Evolutionary conservation across 768 basidiomycete genomes (phyloP).

Genomic region (Galerina sulciceps): DNA sequence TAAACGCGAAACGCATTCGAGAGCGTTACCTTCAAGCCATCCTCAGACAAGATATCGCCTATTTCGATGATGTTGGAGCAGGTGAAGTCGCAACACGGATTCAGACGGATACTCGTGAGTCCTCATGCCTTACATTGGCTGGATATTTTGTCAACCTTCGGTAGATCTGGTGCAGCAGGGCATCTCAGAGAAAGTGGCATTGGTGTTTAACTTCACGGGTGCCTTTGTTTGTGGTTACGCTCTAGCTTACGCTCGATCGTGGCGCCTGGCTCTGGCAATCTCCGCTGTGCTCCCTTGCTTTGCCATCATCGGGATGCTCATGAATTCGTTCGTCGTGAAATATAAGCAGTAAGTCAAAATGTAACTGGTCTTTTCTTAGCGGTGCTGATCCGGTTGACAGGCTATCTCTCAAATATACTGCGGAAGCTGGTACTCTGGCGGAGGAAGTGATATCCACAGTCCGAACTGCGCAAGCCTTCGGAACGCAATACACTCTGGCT

Average conservation of each 20-base stretch:
- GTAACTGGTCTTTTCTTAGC: background rate
- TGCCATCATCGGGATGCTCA: slow-evolving; percentile 69
- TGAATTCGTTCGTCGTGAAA: slow-evolving; percentile 67
- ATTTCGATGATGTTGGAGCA: slow-evolving; percentile 91
- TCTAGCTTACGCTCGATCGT: slow-evolving; percentile 67
- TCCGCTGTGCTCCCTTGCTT: slow-evolving; percentile 86
- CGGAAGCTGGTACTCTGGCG: slow-evolving; percentile 80
- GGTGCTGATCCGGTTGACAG: slow-evolving; percentile 33
- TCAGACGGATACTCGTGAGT: slow-evolving; percentile 81
- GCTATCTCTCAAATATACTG: slow-evolving; percentile 72
- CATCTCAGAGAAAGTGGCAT: slow-evolving; percentile 85
- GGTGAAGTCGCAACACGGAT: slow-evolving; percentile 95
- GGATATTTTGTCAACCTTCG: background rate
- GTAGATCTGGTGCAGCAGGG: slow-evolving; percentile 89
- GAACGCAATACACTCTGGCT: slow-evolving; percentile 69
- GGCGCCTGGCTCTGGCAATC: slow-evolving; percentile 86
- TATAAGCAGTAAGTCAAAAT: slow-evolving; percentile 63
- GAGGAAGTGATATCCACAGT: slow-evolving; percentile 93
- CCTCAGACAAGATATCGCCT: slow-evolving; percentile 86
- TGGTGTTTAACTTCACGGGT: slow-evolving; percentile 63
- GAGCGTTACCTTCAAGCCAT: slow-evolving; percentile 82
- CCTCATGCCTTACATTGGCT: slow-evolving; percentile 1
- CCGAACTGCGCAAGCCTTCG: slow-evolving; percentile 91
- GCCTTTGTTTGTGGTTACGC: slow-evolving; percentile 84
- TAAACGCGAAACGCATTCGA: slow-evolving; percentile 82